A percentile compares a stretch with the other conserved stretches of the same genome.
Evolutionary conservation across 306 rosid species (phyloP).

Genomic region (Dalbergia cochinchinensis): DNA sequence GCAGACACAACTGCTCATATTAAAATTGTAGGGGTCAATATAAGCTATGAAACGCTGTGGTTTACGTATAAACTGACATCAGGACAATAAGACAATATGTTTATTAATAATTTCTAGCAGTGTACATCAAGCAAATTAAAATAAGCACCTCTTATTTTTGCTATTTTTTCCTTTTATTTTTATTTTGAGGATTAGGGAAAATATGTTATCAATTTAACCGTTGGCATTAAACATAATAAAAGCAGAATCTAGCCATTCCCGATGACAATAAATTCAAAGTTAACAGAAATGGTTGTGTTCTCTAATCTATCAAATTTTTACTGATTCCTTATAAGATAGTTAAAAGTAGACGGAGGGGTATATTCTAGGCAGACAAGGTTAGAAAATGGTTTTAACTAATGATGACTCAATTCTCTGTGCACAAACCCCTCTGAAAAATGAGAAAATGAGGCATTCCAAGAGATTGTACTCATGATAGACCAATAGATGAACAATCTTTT

Average conservation of each 20-base stretch:
- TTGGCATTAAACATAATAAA: not conserved
- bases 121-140: not conserved
- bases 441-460: conserved; percentile 21
- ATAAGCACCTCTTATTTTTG: not conserved
- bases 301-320: too few species aligned
- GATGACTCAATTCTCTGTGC: not conserved
- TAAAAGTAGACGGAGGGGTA: too few species aligned
- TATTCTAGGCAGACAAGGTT: not conserved
- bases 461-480: conserved; percentile 3
- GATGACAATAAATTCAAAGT: not conserved
- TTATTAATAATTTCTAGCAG: not conserved
- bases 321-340: too few species aligned
- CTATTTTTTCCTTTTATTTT: not conserved
- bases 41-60: conserved; percentile 3
- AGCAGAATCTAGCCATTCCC: conserved; percentile 1
- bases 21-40: not conserved
- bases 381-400: not conserved
- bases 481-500: not conserved
- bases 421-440: not conserved
- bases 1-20: not conserved
- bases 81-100: not conserved
- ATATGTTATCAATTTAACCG: not conserved
- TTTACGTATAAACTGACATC: conserved; percentile 7
- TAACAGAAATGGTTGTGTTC: too few species aligned
- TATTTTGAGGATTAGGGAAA: not conserved